These are phyloP conservation scores for Amniculicola lignicola DNA, from an alignment of 495 filamentous ascomycete genomes.

Conservation along the genomic window DNA sequence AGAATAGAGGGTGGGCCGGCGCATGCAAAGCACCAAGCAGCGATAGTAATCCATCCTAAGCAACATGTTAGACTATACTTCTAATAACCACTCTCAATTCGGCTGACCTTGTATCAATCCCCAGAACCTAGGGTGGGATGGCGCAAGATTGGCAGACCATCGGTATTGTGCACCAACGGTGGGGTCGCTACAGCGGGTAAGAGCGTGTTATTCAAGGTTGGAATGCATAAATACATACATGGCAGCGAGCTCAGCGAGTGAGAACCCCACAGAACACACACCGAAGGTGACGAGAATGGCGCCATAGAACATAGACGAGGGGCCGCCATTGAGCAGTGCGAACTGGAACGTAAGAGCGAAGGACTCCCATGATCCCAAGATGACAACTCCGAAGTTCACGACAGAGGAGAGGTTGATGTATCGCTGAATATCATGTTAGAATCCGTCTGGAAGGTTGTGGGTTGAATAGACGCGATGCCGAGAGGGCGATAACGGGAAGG, in stretches of 20 bases:
- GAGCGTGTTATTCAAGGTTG: no score
- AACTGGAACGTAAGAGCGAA: conserved; percentile 33
- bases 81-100: neutral
- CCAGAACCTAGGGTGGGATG: conserved; percentile 42
- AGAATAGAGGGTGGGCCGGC: conserved; percentile 12
- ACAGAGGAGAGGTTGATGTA: conserved; percentile 28
- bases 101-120: conserved; percentile 22
- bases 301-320: conserved; percentile 40
- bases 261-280: conserved; percentile 27
- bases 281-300: conserved; percentile 32
- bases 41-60: conserved; percentile 23
- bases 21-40: conserved; percentile 20
- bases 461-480: no score
- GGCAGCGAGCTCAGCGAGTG: conserved; percentile 41
- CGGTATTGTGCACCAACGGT: conserved; percentile 30
- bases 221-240: conserved; percentile 36
- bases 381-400: conserved; percentile 27
- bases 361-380: conserved; percentile 34
- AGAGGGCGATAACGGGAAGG: no score
- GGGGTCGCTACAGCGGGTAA: conserved; percentile 11
- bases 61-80: neutral
- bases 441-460: no score
- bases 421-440: conserved; percentile 11
- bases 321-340: conserved; percentile 40
- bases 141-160: conserved; percentile 35